A percentile compares a stretch with the other conserved stretches of the same genome.
Evolutionary conservation across 2,329 filamentous ascomycete species (phyloP).

Genomic region (Pseudofabraea citricarpa): DNA sequence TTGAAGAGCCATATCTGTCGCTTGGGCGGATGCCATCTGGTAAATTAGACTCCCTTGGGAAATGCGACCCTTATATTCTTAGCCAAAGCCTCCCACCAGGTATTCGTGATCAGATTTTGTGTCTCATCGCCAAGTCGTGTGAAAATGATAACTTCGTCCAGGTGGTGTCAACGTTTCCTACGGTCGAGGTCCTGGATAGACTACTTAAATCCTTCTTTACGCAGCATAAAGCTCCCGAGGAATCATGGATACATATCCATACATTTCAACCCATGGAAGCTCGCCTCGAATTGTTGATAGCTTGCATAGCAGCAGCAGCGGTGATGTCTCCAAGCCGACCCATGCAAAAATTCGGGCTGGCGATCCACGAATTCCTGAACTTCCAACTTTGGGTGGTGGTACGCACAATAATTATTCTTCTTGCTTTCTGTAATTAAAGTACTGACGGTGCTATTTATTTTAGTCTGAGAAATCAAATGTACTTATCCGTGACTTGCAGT

Average conservation of each 20-base stretch:
- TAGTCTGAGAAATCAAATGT: slow-evolving; percentile 42
- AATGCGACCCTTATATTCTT: neutral
- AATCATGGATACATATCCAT: neutral
- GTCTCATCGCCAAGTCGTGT: neutral
- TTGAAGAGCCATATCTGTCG: neutral
- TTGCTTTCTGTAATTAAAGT: neutral
- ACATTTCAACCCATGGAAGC: neutral
- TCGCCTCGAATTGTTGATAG: neutral
- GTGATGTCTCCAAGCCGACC: neutral
- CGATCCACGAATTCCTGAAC: slow-evolving; percentile 2
- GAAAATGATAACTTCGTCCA: neutral
- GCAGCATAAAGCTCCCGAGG: neutral
- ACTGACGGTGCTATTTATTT: neutral
- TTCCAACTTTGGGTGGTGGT: neutral
- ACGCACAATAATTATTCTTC: neutral
- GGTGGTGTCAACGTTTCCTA: neutral
- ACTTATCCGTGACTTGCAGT: slow-evolving; percentile 43
- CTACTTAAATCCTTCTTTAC: neutral
- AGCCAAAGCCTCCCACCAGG: neutral
- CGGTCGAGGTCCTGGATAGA: neutral
- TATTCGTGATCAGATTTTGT: neutral
- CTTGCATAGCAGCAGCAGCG: slow-evolving; percentile 2
- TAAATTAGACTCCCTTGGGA: neutral
- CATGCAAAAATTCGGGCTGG: slow-evolving; percentile 4
- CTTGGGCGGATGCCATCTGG: neutral